A percentile compares a stretch with the other conserved stretches of the same genome.
phyloP scores from a whole-genome alignment of 305 asterid genomes.

The Lippia alba region DNA sequence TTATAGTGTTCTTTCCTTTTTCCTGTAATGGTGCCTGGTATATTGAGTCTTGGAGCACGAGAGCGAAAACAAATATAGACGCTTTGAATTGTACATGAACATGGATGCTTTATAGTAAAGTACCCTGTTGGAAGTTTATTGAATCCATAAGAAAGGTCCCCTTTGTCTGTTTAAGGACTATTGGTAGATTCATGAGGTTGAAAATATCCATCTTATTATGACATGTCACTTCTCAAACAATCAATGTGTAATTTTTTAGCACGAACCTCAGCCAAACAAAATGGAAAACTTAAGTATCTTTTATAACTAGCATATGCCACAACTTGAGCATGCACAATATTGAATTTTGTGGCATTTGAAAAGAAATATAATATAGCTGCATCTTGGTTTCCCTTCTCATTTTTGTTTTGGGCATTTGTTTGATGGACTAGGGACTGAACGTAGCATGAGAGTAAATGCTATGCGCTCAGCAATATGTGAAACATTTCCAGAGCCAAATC shows the following conservation, averaged over 20 bases:
- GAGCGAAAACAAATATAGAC: conserved; percentile 8
- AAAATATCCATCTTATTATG: neutral
- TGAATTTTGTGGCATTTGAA: conserved; percentile 13
- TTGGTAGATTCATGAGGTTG: conserved; percentile 21
- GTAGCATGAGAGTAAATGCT: conserved; percentile 73
- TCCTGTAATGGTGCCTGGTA: conserved; percentile 12
- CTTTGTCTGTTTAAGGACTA: conserved; percentile 17
- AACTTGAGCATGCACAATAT: conserved; percentile 2
- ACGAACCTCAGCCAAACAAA: conserved; percentile 7
- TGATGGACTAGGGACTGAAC: conserved; percentile 75
- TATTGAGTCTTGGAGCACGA: conserved; percentile 19
- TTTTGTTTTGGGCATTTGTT: conserved; percentile 31
- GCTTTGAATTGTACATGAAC: conserved; percentile 26
- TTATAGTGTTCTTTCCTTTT: neutral
- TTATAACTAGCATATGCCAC: neutral
- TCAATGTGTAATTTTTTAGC: conserved; percentile 6
- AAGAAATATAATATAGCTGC: conserved; percentile 12
- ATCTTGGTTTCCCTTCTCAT: conserved; percentile 25
- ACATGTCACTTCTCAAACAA: conserved; percentile 18
- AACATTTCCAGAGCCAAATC: conserved; percentile 99
- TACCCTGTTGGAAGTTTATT: conserved; percentile 2
- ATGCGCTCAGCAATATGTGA: conserved; percentile 96
- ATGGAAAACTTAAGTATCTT: neutral
- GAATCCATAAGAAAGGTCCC: conserved; percentile 10
- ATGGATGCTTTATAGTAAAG: conserved; percentile 21